Percentiles rank a stretch among this genome's conserved stretches.
These are phyloP conservation scores for Alnus rubra DNA, from an alignment of 306 rosid species.

Conservation along the genomic window DNA sequence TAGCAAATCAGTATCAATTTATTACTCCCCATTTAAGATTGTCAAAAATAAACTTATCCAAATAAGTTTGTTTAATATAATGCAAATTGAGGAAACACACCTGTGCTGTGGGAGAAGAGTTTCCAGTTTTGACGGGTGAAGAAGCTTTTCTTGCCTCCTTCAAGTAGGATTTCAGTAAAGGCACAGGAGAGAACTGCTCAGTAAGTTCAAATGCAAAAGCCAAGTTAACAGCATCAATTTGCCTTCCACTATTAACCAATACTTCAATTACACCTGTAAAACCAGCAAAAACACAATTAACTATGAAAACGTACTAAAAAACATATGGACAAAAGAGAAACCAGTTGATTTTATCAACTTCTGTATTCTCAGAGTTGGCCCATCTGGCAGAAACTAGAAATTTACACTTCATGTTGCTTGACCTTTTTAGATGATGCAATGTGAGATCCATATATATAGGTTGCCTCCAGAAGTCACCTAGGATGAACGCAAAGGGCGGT, in stretches of 20 bases:
- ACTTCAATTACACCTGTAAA: constrained; percentile 82
- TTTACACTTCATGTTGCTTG: constrained; percentile 3
- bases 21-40: constrained; percentile 25
- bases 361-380: background rate
- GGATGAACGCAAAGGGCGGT: constrained; percentile 1
- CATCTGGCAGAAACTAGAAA: background rate
- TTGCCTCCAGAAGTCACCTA: constrained; percentile 6
- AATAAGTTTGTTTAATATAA: constrained; percentile 10
- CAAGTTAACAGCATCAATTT: constrained; percentile 95
- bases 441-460: constrained; percentile 15
- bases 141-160: constrained; percentile 81
- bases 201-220: constrained; percentile 87
- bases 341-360: background rate
- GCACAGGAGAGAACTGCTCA: constrained; percentile 71
- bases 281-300: constrained; percentile 22
- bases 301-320: constrained; percentile 14
- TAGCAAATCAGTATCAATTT: constrained; percentile 6
- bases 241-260: constrained; percentile 83
- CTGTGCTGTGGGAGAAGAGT: constrained; percentile 77
- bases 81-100: constrained; percentile 34
- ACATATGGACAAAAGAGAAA: background rate
- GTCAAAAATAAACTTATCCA: constrained; percentile 6
- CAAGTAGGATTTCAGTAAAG: constrained; percentile 84
- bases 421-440: constrained; percentile 19
- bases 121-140: constrained; percentile 72